Evolutionary conservation across 768 basidiomycete species (phyloP).

Genomic region (Serendipita sp.): DNA sequence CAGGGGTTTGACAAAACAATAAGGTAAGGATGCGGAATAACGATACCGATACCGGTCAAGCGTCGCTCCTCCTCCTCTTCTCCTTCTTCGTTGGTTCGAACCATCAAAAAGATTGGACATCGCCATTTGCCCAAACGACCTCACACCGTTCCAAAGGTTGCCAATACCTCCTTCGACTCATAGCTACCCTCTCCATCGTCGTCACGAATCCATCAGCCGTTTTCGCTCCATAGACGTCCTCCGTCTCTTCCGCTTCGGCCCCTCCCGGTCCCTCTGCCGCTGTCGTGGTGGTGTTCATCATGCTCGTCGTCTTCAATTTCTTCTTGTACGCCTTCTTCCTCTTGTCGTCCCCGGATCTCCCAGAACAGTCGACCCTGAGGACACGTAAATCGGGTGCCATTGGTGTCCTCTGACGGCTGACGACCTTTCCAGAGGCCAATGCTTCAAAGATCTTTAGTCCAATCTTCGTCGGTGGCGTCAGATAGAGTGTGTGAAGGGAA

Average conservation of each 20-base stretch:
- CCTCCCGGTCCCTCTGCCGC: not conserved
- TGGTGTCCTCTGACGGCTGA: not conserved
- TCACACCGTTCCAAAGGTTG: not conserved
- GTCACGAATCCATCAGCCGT: not conserved
- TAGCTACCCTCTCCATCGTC: not conserved
- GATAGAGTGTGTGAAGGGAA: not conserved
- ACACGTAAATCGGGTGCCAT: not conserved
- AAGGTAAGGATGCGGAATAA: too few species aligned
- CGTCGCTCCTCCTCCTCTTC: too few species aligned
- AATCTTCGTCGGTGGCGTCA: not conserved
- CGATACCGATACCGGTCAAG: too few species aligned
- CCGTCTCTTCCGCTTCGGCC: not conserved
- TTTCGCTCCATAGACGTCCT: not conserved
- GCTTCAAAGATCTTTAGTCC: not conserved
- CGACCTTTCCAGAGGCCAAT: not conserved
- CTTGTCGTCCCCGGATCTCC: not conserved
- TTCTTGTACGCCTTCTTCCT: not conserved
- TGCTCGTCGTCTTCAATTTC: not conserved
- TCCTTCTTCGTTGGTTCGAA: too few species aligned
- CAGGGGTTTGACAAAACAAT: too few species aligned
- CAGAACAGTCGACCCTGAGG: not conserved
- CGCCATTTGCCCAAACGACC: not conserved
- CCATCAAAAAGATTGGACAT: not conserved
- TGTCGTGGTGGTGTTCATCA: not conserved
- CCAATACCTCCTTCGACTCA: not conserved